These are phyloP conservation scores for Aspergillus sp. DNA, from an alignment of 2,329 filamentous ascomycete genomes.

Conservation along the genomic window DNA sequence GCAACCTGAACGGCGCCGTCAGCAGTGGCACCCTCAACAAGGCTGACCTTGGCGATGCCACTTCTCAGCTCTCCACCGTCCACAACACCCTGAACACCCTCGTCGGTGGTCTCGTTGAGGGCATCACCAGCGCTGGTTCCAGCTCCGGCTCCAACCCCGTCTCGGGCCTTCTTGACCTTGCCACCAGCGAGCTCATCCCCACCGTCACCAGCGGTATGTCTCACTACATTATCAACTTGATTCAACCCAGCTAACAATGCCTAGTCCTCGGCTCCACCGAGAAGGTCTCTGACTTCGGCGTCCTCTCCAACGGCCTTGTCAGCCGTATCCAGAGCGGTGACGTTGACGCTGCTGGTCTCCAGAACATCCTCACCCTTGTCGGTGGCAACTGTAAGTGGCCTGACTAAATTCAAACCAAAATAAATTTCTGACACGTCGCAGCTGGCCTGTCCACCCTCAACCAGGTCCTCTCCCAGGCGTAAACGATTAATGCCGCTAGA, in stretches of 20 bases:
- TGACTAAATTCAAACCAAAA: not conserved
- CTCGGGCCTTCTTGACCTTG: not conserved
- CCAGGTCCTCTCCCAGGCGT: slow-evolving; percentile 1
- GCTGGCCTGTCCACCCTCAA: slow-evolving; percentile 11
- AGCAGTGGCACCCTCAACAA: no score
- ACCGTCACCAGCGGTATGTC: slow-evolving; percentile 19
- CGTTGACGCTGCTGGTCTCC: slow-evolving; percentile 16
- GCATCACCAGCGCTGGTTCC: no score
- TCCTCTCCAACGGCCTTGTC: slow-evolving; percentile 17
- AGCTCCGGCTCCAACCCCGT: no score
- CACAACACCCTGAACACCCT: no score
- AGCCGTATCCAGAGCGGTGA: slow-evolving; percentile 14
- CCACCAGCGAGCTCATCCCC: slow-evolving; percentile 14
- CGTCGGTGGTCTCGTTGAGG: no score
- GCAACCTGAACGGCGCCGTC: no score
- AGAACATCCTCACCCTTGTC: slow-evolving; percentile 12
- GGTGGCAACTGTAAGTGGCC: slow-evolving; percentile 12
- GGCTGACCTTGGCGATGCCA: no score
- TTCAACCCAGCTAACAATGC: not conserved
- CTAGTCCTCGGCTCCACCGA: not conserved
- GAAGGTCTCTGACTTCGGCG: slow-evolving; percentile 13
- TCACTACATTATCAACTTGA: no score
- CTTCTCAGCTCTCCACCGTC: no score
- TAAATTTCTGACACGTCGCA: not conserved
- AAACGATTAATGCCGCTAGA: no score